These are phyloP conservation scores for Acanthamoeba triangularis DNA, from an alignment of 208 protist species.

Conservation along the genomic window DNA sequence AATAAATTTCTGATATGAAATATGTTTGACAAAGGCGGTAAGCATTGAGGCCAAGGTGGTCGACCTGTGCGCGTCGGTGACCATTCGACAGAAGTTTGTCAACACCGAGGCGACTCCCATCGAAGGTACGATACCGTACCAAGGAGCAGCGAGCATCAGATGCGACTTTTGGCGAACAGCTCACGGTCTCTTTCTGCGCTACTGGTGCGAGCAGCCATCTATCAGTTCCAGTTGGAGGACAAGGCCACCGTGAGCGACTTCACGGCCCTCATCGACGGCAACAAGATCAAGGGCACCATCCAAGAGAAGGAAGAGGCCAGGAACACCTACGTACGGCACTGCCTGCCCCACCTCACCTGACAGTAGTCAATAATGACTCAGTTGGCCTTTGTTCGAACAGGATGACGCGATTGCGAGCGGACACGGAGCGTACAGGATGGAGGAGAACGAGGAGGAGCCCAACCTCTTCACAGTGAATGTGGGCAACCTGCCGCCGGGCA, in stretches of 20 bases:
- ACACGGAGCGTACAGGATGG: conserved; percentile 77
- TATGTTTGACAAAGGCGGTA: background rate
- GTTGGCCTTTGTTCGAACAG: background rate
- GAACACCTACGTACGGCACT: conserved; percentile 77
- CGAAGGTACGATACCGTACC: background rate
- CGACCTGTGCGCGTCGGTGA: conserved; percentile 48
- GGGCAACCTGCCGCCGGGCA: conserved; percentile 75
- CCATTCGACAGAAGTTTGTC: conserved; percentile 41
- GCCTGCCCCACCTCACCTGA: background rate
- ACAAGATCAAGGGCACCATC: conserved; percentile 86
- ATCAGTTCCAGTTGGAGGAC: conserved; percentile 90
- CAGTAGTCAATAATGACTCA: background rate
- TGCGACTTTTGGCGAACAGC: background rate
- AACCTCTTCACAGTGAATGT: conserved; percentile 81
- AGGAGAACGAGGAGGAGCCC: conserved; percentile 62
- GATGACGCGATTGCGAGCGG: conserved; percentile 79
- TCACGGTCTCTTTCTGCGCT: background rate
- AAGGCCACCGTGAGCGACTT: conserved; percentile 89
- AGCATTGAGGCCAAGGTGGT: conserved; percentile 57
- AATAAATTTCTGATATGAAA: too few species aligned
- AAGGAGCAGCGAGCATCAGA: too few species aligned
- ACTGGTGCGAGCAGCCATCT: conserved; percentile 14
- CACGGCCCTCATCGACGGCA: conserved; percentile 87
- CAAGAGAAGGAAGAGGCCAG: conserved; percentile 88
- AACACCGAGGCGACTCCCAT: conserved; percentile 54